Conservation (phyloP, 352 stramenopile species). For the Globisporangium recalcitrans region DNA sequence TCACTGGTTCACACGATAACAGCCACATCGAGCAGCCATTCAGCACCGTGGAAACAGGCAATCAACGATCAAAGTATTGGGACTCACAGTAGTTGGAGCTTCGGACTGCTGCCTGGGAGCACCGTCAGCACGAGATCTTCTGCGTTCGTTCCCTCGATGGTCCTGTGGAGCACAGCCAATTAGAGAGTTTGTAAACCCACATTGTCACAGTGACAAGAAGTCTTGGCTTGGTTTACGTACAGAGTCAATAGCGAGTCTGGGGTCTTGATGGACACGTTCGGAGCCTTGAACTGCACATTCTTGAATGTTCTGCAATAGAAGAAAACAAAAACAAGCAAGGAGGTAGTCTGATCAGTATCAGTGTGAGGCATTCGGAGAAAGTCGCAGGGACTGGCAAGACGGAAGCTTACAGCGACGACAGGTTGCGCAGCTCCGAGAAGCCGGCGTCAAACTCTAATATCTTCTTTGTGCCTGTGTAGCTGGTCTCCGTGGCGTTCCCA, state of each 20-base stretch:
- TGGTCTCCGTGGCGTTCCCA: slow-evolving; percentile 8
- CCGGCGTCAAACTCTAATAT: slow-evolving; percentile 15
- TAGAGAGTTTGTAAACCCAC: too few species aligned
- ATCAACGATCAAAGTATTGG: not conserved
- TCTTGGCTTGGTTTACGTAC: slow-evolving; percentile 13
- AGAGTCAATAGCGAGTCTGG: slow-evolving; percentile 19
- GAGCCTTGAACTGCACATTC: slow-evolving; percentile 22
- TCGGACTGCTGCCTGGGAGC: slow-evolving; percentile 7
- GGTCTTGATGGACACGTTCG: slow-evolving; percentile 13
- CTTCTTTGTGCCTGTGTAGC: not conserved
- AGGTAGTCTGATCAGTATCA: not conserved
- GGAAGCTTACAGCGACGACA: slow-evolving; percentile 14
- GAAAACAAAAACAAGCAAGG: not conserved
- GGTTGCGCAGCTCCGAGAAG: slow-evolving; percentile 16
- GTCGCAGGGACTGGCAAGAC: not conserved
- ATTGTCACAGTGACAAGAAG: not conserved
- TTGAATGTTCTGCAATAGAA: slow-evolving; percentile 18
- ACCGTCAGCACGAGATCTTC: slow-evolving; percentile 15
- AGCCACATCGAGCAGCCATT: not conserved
- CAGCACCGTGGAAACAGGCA: not conserved
- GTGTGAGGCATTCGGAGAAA: too few species aligned
- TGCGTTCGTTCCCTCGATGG: slow-evolving; percentile 19
- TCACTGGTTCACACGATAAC: slow-evolving; percentile 13
- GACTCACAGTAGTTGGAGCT: slow-evolving; percentile 12
- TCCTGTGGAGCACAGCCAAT: slow-evolving; percentile 14